Percentiles rank a stretch among this genome's conserved stretches.
These are phyloP conservation scores for Paecilomyces niveus DNA, from an alignment of 2,329 filamentous ascomycete genomes.

Conservation along the genomic window DNA sequence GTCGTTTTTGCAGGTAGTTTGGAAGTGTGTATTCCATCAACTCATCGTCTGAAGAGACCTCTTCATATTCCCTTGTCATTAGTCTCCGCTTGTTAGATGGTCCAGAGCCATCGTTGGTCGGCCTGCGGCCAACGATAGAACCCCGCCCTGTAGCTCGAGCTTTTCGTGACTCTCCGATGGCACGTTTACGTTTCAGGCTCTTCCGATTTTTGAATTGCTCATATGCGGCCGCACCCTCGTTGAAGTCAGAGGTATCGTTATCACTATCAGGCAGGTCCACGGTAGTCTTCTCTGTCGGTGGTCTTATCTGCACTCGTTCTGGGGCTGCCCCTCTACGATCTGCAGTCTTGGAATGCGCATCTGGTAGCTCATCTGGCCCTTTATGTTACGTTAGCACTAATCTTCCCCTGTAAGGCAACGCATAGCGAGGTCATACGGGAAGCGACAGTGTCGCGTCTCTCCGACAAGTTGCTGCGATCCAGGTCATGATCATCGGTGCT, in stretches of 20 bases:
- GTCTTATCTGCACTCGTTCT: not conserved
- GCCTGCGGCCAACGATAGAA: constrained; percentile 27
- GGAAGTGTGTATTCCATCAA: constrained; percentile 57
- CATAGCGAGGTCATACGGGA: not conserved
- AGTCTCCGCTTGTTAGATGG: constrained; percentile 16
- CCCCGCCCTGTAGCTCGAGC: constrained; percentile 37
- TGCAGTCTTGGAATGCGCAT: not conserved
- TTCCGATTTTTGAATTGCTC: constrained; percentile 58
- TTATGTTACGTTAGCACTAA: not conserved
- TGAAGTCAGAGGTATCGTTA: constrained; percentile 26
- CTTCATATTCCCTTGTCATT: constrained; percentile 35
- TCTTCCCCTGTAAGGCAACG: not conserved
- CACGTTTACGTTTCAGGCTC: constrained; percentile 46
- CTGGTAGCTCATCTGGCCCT: not conserved
- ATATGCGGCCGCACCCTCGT: constrained; percentile 45
- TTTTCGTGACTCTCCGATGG: constrained; percentile 41
- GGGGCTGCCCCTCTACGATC: not conserved
- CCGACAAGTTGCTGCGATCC: constrained; percentile 30
- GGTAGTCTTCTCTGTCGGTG: not conserved
- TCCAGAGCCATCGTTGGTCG: constrained; percentile 20
- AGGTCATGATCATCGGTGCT: constrained; percentile 34
- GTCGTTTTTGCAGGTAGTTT: constrained; percentile 64
- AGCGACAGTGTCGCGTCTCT: constrained; percentile 12
- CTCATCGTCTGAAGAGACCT: constrained; percentile 47
- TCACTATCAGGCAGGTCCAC: constrained; percentile 15